Conservation (phyloP, 129 eudicot species). For the Cynara cardunculus region DNA sequence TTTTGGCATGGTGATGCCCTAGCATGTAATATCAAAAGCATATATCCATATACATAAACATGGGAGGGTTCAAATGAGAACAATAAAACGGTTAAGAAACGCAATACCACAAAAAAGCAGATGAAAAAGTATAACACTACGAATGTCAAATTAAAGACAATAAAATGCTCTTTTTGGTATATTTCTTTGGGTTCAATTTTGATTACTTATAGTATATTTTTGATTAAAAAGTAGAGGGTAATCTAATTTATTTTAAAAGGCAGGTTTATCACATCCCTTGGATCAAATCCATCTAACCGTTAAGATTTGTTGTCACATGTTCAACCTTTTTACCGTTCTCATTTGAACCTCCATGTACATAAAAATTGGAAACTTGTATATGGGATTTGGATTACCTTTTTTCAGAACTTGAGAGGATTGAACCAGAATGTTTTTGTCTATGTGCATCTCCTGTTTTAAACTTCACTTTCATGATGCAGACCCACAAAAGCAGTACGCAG, state of each 20-base stretch:
- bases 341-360: neutral
- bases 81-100: neutral
- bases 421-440: neutral
- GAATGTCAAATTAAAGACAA: neutral
- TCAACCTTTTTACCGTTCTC: neutral
- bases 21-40: conserved; percentile 5
- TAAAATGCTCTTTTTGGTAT: neutral
- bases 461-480: conserved; percentile 42
- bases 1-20: neutral
- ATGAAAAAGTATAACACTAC: neutral
- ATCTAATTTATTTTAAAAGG: neutral
- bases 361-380: neutral
- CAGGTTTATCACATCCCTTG: neutral
- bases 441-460: no score
- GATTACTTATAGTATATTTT: neutral
- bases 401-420: neutral
- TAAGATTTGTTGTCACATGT: neutral
- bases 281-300: neutral
- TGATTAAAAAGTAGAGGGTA: neutral
- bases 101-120: neutral
- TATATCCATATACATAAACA: neutral
- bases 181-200: neutral
- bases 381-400: conserved; percentile 13
- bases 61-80: neutral
- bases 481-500: conserved; percentile 96